Conservation (phyloP, 2,329 filamentous ascomycete species). For the Fusarium austroafricanum region DNA sequence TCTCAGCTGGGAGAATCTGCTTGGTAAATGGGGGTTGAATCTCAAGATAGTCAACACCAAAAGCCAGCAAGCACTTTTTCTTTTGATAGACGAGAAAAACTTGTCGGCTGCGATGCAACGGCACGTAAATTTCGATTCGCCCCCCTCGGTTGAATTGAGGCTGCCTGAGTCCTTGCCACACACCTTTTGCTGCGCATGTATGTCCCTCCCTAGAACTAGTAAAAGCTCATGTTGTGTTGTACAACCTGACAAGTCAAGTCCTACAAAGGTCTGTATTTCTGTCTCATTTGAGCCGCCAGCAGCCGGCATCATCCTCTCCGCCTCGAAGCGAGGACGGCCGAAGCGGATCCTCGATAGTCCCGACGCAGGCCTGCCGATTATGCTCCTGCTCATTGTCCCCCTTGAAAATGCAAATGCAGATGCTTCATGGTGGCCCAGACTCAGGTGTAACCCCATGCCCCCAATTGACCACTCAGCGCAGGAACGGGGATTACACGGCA, state of each 20-base stretch:
- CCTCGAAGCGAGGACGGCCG: constrained; percentile 28
- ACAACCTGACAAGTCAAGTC: constrained; percentile 35
- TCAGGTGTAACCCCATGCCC: constrained; percentile 19
- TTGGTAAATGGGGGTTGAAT: constrained; percentile 16
- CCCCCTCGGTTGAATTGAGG: constrained; percentile 11
- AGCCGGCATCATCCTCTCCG: constrained; percentile 31
- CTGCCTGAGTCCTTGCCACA: constrained; percentile 33
- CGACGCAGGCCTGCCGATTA: constrained; percentile 21
- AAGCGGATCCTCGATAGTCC: constrained; percentile 36
- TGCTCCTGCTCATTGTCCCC: background rate
- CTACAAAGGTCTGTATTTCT: constrained; percentile 10
- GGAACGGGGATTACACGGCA: constrained; percentile 27
- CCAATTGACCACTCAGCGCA: constrained; percentile 28
- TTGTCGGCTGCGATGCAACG: constrained; percentile 38
- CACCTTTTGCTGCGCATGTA: no score
- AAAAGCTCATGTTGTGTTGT: constrained; percentile 27
- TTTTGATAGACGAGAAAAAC: constrained; percentile 13
- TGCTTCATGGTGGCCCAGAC: constrained; percentile 10
- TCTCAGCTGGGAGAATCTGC: constrained; percentile 25
- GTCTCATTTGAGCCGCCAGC: constrained; percentile 30
- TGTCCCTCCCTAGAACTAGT: constrained; percentile 3
- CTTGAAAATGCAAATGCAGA: constrained; percentile 13
- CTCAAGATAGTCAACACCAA: constrained; percentile 3
- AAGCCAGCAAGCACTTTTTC: constrained; percentile 10
- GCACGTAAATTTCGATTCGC: constrained; percentile 20